Evolutionary conservation across 345 rosid species (phyloP).

Genomic region (Citrus unshiu): DNA sequence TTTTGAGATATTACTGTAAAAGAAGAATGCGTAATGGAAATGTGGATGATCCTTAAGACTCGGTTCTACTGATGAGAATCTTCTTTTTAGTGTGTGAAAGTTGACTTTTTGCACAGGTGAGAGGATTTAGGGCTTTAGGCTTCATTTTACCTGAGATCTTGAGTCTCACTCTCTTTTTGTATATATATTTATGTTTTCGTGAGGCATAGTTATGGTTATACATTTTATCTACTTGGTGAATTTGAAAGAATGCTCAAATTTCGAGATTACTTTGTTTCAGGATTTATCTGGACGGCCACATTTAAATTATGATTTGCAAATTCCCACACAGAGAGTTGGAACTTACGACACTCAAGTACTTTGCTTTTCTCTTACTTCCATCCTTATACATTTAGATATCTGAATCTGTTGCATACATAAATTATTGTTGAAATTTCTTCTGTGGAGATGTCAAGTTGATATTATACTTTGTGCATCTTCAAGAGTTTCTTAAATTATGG

Average conservation of each 20-base stretch:
- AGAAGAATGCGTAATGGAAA: not conserved
- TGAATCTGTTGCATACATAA: not conserved
- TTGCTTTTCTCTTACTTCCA: slow-evolving; percentile 8
- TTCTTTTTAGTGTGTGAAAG: not conserved
- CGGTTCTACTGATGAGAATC: not conserved
- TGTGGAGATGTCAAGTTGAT: not conserved
- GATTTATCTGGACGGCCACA: slow-evolving; percentile 88
- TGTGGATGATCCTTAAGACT: not conserved
- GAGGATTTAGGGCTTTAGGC: not conserved
- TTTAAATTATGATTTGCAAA: slow-evolving; percentile 68
- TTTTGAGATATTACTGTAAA: not conserved
- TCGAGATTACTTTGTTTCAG: slow-evolving; percentile 33
- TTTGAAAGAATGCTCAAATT: not conserved
- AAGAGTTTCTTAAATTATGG: not conserved
- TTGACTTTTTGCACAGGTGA: not conserved
- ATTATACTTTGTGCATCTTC: not conserved
- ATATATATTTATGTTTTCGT: too few species aligned
- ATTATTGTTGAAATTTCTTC: not conserved
- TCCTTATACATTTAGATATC: not conserved
- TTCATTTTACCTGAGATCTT: not conserved
- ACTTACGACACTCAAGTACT: slow-evolving; percentile 83
- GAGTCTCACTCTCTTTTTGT: too few species aligned
- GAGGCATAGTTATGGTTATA: too few species aligned
- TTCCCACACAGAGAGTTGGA: slow-evolving; percentile 83
- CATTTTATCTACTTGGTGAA: not conserved